Base-by-base conservation (phyloP, 495 filamentous ascomycete genomes). In the Hapsidospora chrysogenum region DNA sequence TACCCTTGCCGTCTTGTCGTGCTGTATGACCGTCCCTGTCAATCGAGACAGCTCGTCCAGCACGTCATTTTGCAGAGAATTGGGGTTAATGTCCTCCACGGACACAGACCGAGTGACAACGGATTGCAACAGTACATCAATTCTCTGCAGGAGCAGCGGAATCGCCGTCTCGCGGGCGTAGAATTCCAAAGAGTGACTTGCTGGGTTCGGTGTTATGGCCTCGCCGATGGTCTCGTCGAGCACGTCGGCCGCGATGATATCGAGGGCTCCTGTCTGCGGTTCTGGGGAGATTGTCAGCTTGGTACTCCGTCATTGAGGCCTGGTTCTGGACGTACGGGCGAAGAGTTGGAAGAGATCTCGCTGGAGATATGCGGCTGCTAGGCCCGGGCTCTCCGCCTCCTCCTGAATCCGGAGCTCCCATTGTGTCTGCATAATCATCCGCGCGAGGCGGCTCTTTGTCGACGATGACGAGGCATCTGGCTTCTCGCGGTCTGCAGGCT, bases 31-130 rank as follows among this genome's bases (percentile, higher is more conserved):
- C 3, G 56, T 50, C 37, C 63, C 62, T 9, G 61, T 66, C 15
- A 67, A 41, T 6, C 47, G 52, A 4, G 50, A 57, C 13, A 66
- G 35, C 36, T 64, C 56, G 23, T 57, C 44, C 2, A 68, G 41
- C 2, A 53, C 25, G 4, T 37, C 40, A n/a, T 33, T 21, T 8
- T 33, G 18, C 10, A 33, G 7, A 13, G 20, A 18, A 14, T 22
- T 16, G 1, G 8, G 18, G 20, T 20, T 10, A 14, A 33, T n/a
- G 18, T 15, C 9, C 7, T n/a, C n/a, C n/a, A n/a, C n/a, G n/a
- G n/a, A n/a, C n/a, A n/a, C n/a, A n/a, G n/a, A n/a, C n/a, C n/a
- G n/a, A n/a, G n/a, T n/a, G n/a, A n/a, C n/a, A n/a, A n/a, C n/a
- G n/a, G n/a, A n/a, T n/a, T n/a, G n/a, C n/a, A n/a, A n/a, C n/a